Conservation (phyloP, 169 alveolate genomes). For the Plasmodium knowlesi region DNA sequence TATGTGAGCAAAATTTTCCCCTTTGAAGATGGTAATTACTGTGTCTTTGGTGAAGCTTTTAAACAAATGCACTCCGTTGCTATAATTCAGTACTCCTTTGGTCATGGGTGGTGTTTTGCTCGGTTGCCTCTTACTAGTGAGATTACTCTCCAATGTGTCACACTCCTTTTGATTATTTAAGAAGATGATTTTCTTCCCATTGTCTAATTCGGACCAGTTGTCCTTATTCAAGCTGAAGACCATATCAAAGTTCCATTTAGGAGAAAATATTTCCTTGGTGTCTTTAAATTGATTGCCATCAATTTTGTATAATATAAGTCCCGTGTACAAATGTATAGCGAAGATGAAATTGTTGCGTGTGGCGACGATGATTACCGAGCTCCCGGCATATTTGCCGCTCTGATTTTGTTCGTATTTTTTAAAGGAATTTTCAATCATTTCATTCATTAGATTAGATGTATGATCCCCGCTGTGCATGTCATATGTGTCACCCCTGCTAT, state of each 20-base stretch:
- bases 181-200: constrained; percentile 39
- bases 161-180: background rate
- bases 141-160: background rate
- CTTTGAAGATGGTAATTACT: constrained; percentile 31
- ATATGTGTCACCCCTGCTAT: background rate
- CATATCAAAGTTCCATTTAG: background rate
- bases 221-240: constrained; percentile 11
- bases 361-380: constrained; percentile 33
- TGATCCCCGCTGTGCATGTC: background rate
- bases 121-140: background rate
- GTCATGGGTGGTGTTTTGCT: background rate
- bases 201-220: constrained; percentile 62
- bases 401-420: constrained; percentile 19
- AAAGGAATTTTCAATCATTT: constrained; percentile 10
- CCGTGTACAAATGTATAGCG: constrained; percentile 66
- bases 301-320: constrained; percentile 60
- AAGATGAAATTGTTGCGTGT: constrained; percentile 57
- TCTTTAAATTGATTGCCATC: constrained; percentile 53
- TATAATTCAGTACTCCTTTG: background rate
- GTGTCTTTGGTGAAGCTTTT: constrained; percentile 65
- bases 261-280: background rate
- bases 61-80: constrained; percentile 24
- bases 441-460: constrained; percentile 3
- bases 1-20: constrained; percentile 24
- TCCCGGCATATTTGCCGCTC: constrained; percentile 51